These are phyloP conservation scores for Cercospora citrullina DNA, from an alignment of 2,329 filamentous ascomycete genomes.

Conservation along the genomic window DNA sequence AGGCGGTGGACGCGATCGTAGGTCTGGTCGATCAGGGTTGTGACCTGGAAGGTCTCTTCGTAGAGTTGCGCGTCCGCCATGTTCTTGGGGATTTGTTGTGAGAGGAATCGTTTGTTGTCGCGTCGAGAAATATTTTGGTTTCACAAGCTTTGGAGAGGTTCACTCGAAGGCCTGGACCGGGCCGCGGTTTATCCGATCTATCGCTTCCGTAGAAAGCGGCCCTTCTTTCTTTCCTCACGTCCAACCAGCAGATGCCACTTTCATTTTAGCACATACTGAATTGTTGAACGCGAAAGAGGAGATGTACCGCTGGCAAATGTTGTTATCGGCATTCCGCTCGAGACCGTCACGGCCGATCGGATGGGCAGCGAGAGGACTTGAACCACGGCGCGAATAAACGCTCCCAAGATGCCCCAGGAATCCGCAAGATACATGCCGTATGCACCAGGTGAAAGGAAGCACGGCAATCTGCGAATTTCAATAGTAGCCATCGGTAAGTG, in stretches of 20 bases:
- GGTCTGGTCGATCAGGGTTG: slow-evolving; percentile 73
- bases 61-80: slow-evolving; percentile 32
- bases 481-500: background rate
- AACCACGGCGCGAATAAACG: background rate
- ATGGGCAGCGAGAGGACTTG: too few relatives aligned
- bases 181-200: background rate
- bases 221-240: background rate
- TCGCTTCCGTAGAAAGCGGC: background rate
- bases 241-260: background rate
- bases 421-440: background rate
- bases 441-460: too few relatives aligned
- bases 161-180: background rate
- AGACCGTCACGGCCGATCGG: background rate
- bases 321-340: background rate
- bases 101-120: background rate
- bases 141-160: background rate
- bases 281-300: background rate
- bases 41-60: slow-evolving; percentile 33
- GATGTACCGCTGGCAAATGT: background rate
- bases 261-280: background rate
- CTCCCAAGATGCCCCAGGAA: background rate
- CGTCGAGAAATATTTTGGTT: background rate
- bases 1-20: slow-evolving; percentile 95
- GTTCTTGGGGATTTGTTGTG: slow-evolving; percentile 1
- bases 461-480: background rate